Evolutionary conservation across 2,329 filamentous ascomycete species (phyloP).

Genomic region (Grosmannia serpens): DNA sequence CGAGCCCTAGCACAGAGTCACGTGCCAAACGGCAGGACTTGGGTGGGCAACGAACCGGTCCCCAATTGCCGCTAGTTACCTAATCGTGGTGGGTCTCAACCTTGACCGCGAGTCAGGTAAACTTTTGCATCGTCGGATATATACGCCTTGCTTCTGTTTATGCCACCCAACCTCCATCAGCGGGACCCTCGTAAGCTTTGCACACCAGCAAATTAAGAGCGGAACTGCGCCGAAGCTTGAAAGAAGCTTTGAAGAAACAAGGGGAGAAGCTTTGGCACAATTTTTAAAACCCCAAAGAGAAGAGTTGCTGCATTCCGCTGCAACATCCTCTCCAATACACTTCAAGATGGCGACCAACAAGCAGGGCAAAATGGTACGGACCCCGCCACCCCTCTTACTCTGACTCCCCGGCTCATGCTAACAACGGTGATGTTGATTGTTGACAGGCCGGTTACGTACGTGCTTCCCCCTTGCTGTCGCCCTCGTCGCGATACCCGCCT

Average conservation of each 20-base stretch:
- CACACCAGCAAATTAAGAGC: neutral
- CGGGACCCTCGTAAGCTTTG: conserved; percentile 1
- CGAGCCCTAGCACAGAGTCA: conserved; percentile 7
- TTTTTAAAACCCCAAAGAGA: conserved; percentile 25
- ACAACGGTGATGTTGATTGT: neutral
- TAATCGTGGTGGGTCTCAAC: neutral
- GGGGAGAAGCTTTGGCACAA: conserved; percentile 12
- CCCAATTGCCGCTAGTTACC: neutral
- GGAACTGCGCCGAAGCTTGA: conserved; percentile 8
- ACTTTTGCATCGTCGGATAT: conserved; percentile 1
- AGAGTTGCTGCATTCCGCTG: conserved; percentile 21
- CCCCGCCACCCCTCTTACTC: conserved; percentile 16
- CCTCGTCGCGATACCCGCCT: neutral
- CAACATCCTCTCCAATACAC: conserved; percentile 18
- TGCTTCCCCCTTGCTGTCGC: conserved; percentile 20
- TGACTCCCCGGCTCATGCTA: neutral
- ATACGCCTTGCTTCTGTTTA: neutral
- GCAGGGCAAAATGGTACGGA: conserved; percentile 99
- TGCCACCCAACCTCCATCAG: conserved; percentile 5
- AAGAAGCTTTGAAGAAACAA: conserved; percentile 2
- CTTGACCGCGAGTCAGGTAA: neutral
- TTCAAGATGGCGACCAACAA: conserved; percentile 65
- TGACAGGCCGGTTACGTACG: conserved; percentile 59
- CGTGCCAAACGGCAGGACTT: neutral
- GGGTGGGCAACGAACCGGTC: conserved; percentile 8